Evolutionary conservation across 1,284 basidiomycete genomes (phyloP).

Genomic region (Moesziomyces parantarcticus): DNA sequence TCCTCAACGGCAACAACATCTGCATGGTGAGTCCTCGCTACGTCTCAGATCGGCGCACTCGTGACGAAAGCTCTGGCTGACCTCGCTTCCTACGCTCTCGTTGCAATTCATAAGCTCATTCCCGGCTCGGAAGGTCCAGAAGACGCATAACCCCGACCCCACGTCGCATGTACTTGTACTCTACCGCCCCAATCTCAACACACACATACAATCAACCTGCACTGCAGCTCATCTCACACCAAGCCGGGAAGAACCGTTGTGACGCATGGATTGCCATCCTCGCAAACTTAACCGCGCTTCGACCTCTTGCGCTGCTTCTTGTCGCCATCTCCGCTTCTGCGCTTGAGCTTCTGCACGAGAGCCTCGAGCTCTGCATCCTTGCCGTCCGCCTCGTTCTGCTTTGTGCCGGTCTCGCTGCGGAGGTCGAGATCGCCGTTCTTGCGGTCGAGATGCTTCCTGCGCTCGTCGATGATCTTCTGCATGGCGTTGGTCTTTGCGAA

Average conservation of each 20-base stretch:
- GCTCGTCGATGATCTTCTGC: slow-evolving; percentile 59
- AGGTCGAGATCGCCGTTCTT: slow-evolving; percentile 6
- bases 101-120: slow-evolving; percentile 33
- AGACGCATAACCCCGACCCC: slow-evolving; percentile 5
- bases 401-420: not conserved
- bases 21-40: slow-evolving; percentile 87
- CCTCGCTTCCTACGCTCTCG: not conserved
- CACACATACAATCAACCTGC: too few species aligned
- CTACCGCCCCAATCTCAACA: slow-evolving; percentile 6
- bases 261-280: not conserved
- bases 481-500: slow-evolving; percentile 66
- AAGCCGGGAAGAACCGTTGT: too few species aligned
- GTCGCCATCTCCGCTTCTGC: slow-evolving; percentile 11
- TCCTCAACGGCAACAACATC: slow-evolving; percentile 97
- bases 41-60: not conserved
- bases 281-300: slow-evolving; percentile 1
- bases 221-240: too few species aligned
- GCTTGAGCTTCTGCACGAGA: slow-evolving; percentile 41
- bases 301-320: slow-evolving; percentile 21
- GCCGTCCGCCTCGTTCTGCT: not conserved
- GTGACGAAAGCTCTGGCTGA: not conserved
- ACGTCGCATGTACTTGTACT: slow-evolving; percentile 32
- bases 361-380: slow-evolving; percentile 21
- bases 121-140: slow-evolving; percentile 52
- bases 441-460: slow-evolving; percentile 33